A percentile compares a stretch with the other conserved stretches of the same genome.
phyloP scores from a whole-genome alignment of 2,329 filamentous ascomycete genomes.

The Fusarium sp. region DNA sequence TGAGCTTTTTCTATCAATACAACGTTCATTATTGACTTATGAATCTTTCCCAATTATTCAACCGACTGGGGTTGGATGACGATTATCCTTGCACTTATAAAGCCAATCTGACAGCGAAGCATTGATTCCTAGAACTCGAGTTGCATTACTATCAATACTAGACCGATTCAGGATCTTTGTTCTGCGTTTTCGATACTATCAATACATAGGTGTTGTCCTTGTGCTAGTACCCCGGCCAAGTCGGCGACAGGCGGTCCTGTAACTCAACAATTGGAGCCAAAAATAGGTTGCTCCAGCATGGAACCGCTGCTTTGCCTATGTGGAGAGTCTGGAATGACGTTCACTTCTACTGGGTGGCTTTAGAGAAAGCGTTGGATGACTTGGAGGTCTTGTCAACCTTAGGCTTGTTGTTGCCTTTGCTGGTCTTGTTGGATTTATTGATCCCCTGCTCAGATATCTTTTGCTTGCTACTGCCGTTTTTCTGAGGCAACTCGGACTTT shows the following conservation, averaged over 20 bases:
- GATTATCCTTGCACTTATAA: not conserved
- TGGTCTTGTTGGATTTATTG: not conserved
- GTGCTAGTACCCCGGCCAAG: not conserved
- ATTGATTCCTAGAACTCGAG: not conserved
- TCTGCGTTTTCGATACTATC: not conserved
- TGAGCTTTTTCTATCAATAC: constrained; percentile 36
- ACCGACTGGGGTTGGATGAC: not conserved
- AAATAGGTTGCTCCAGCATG: not conserved
- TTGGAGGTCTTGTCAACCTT: not conserved
- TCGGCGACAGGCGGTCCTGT: not conserved
- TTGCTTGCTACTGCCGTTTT: not conserved
- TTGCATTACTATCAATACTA: constrained; percentile 2
- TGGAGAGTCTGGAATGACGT: not conserved
- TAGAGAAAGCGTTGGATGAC: not conserved
- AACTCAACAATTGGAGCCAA: not conserved
- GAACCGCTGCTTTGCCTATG: not conserved
- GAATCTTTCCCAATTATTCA: not conserved
- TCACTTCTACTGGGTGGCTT: constrained; percentile 3
- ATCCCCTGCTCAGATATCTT: constrained; percentile 12
- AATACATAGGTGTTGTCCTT: not conserved
- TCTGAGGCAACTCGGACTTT: constrained; percentile 1
- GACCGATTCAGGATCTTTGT: not conserved
- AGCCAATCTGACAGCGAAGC: not conserved
- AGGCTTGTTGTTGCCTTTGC: constrained; percentile 7
- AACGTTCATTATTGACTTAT: constrained; percentile 28